These are phyloP conservation scores for Chernovozyma aurita DNA, from an alignment of 1,139 yeast genomes.

Conservation along the genomic window DNA sequence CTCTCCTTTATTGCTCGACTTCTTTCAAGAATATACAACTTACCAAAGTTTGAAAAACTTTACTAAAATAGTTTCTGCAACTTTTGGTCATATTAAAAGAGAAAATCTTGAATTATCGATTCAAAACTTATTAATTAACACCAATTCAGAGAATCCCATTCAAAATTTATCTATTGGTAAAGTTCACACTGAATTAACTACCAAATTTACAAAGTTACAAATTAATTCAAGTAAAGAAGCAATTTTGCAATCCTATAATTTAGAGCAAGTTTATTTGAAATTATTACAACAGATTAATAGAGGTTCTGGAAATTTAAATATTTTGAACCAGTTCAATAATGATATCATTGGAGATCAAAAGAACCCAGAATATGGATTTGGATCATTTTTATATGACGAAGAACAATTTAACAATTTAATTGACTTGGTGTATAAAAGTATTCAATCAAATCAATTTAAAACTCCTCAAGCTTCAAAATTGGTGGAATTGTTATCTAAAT, in stretches of 20 bases:
- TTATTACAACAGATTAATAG: constrained; percentile 65
- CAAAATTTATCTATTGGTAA: constrained; percentile 65
- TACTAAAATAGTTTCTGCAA: constrained; percentile 55
- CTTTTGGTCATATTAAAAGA: constrained; percentile 45
- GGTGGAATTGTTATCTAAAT: constrained; percentile 58
- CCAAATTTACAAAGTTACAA: constrained; percentile 25
- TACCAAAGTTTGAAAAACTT: constrained; percentile 45
- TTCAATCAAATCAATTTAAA: constrained; percentile 47
- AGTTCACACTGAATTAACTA: constrained; percentile 23
- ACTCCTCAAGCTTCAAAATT: constrained; percentile 44
- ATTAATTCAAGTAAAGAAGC: constrained; percentile 27
- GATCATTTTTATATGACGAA: constrained; percentile 59
- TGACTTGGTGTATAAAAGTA: constrained; percentile 42
- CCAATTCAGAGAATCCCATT: constrained; percentile 49
- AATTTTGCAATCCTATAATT: constrained; percentile 40
- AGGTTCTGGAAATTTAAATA: constrained; percentile 39
- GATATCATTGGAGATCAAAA: constrained; percentile 36
- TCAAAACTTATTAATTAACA: constrained; percentile 48
- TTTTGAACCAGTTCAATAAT: constrained; percentile 50
- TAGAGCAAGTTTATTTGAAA: constrained; percentile 77
- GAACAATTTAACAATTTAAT: constrained; percentile 48
- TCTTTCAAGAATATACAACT: constrained; percentile 56
- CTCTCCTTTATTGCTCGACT: constrained; percentile 69
- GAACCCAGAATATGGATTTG: constrained; percentile 85
- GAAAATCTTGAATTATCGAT: constrained; percentile 44